Evolutionary conservation across 768 basidiomycete species (phyloP).

Genomic region (Mycena rosella): DNA sequence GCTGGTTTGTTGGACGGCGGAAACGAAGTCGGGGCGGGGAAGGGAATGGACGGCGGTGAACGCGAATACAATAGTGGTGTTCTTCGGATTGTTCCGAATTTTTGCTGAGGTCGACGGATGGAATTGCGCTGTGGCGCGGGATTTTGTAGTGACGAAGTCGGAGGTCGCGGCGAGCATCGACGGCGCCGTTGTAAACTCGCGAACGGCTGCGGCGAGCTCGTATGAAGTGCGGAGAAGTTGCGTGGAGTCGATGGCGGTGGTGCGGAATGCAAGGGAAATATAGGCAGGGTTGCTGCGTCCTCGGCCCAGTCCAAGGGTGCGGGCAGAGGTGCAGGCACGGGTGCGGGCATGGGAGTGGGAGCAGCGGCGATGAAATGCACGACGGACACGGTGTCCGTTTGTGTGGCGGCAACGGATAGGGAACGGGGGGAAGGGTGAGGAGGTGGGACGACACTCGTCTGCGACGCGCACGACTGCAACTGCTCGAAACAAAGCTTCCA

Average conservation of each 20-base stretch:
- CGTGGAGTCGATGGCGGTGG: neutral
- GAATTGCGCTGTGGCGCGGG: neutral
- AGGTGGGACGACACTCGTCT: neutral
- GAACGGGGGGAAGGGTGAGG: neutral
- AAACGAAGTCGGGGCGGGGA: constrained; percentile 1
- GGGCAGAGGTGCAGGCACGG: no score
- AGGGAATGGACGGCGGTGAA: neutral
- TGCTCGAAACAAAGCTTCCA: neutral
- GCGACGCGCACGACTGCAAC: neutral
- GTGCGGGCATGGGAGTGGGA: no score
- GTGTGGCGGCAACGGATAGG: neutral
- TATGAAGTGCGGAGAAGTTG: constrained; percentile 13
- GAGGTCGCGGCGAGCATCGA: constrained; percentile 3
- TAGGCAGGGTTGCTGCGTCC: constrained; percentile 3
- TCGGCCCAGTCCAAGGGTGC: constrained; percentile 15
- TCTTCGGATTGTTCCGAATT: neutral
- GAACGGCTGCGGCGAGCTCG: neutral
- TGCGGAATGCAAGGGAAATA: neutral
- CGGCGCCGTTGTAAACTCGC: constrained; percentile 4
- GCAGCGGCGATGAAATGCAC: no score
- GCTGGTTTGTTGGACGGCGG: neutral
- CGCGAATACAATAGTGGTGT: neutral
- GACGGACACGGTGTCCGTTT: neutral
- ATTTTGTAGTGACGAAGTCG: no score
- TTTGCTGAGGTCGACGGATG: neutral